Conservation (phyloP, 2,329 filamentous ascomycete species). For the Paecilomyces variotii region DNA sequence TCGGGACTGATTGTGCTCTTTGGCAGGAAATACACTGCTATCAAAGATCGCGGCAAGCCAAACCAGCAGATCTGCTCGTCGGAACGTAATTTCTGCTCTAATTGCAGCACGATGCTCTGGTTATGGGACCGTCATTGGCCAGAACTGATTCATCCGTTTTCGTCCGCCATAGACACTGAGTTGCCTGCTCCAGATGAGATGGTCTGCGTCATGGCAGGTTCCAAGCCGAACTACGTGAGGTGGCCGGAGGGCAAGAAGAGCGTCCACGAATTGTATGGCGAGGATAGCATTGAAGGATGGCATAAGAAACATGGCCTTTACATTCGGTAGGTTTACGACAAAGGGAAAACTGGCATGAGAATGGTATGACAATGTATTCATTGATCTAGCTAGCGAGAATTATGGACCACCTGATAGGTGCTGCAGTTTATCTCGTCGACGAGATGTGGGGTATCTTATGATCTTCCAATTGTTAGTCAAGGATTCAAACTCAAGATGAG, state of each 20-base stretch:
- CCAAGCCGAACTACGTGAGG: constrained; percentile 39
- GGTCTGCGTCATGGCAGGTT: constrained; percentile 38
- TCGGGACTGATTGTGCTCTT: neutral
- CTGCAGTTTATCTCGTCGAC: neutral
- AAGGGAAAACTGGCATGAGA: neutral
- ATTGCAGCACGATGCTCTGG: constrained; percentile 42
- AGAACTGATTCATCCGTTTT: constrained; percentile 43
- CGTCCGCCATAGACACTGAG: constrained; percentile 42
- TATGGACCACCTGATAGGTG: neutral
- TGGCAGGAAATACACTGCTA: constrained; percentile 38
- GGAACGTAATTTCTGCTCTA: constrained; percentile 41
- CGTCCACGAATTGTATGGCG: constrained; percentile 31
- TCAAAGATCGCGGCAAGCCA: constrained; percentile 36
- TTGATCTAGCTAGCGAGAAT: neutral
- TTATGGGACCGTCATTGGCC: constrained; percentile 41
- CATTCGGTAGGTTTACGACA: constrained; percentile 15
- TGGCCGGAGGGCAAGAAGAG: constrained; percentile 43
- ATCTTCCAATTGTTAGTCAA: neutral
- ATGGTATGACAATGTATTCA: neutral
- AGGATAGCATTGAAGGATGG: constrained; percentile 38
- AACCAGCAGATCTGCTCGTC: constrained; percentile 32
- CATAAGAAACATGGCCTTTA: constrained; percentile 37
- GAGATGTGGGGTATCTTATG: neutral
- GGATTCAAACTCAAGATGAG: neutral
- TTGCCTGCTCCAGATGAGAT: constrained; percentile 39